phyloP scores from a whole-genome alignment of 2,329 filamentous ascomycete genomes.

The Epichloe gansuensis region DNA sequence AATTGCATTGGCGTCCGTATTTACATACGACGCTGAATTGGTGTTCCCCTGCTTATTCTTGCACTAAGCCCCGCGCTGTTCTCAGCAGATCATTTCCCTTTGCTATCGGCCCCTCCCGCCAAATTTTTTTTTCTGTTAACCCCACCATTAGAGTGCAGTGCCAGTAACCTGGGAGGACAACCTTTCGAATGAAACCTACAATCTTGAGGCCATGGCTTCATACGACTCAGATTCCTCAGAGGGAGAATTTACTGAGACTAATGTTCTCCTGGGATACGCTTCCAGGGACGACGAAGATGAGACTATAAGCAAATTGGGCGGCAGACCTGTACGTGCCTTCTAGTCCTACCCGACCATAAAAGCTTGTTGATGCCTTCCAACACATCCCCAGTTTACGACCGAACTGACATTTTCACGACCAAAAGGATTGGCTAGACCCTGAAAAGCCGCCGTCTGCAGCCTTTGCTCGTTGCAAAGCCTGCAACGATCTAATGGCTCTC shows the following conservation, averaged over 20 bases:
- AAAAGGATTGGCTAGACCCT: conserved; percentile 72
- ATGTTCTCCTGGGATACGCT: conserved; percentile 81
- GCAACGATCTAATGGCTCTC: conserved; percentile 70
- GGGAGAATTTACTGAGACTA: conserved; percentile 63
- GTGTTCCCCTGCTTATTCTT: background rate
- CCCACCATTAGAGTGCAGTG: background rate
- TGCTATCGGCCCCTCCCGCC: too few relatives aligned
- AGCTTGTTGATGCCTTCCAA: background rate
- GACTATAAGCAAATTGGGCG: conserved; percentile 76
- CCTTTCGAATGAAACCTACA: background rate
- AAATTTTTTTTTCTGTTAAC: background rate
- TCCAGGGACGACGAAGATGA: conserved; percentile 70
- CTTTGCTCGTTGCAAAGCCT: conserved; percentile 75
- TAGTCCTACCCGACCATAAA: background rate
- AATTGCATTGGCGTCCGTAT: too few relatives aligned
- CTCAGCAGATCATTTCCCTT: background rate
- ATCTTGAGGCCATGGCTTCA: conserved; percentile 42
- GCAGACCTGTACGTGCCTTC: conserved; percentile 54
- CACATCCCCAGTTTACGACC: background rate
- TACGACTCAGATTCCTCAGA: conserved; percentile 82
- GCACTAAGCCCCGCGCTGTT: background rate
- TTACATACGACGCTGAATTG: too few relatives aligned
- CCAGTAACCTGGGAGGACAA: background rate
- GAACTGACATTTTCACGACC: background rate
- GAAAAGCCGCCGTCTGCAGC: conserved; percentile 57